Percentiles rank a stretch among this genome's conserved stretches.
phyloP scores from a whole-genome alignment of 2,329 filamentous ascomycete genomes.

The Domatiomyces catenatus region DNA sequence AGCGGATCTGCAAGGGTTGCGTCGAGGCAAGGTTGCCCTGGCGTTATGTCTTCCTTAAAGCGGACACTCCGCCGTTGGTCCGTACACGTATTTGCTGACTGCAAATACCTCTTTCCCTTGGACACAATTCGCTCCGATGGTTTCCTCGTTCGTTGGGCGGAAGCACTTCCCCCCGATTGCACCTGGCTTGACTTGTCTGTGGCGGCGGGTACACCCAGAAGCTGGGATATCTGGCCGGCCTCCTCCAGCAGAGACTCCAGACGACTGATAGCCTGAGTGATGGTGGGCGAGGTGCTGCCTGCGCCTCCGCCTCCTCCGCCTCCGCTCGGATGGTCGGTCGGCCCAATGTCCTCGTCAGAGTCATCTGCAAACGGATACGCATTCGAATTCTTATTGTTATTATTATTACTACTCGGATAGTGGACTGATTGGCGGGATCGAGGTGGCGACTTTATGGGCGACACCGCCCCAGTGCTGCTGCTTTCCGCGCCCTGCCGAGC shows the following conservation, averaged over 20 bases:
- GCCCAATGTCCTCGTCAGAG: not conserved
- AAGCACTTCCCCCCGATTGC: not conserved
- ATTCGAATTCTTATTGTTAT: too few species aligned
- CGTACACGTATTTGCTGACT: not conserved
- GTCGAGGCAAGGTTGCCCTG: not conserved
- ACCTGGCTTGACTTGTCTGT: not conserved
- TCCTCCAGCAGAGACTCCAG: slow-evolving; percentile 24
- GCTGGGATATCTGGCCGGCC: slow-evolving; percentile 23
- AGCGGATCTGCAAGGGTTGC: not conserved
- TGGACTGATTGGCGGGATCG: not conserved
- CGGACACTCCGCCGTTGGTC: not conserved
- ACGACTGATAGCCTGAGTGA: slow-evolving; percentile 23
- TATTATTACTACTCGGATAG: not conserved
- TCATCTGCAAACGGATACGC: not conserved
- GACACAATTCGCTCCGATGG: not conserved
- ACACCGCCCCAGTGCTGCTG: not conserved
- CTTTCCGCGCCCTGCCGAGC: not conserved
- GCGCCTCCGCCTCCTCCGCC: too few species aligned
- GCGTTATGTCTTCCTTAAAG: not conserved
- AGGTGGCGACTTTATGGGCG: not conserved
- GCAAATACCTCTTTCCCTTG: not conserved
- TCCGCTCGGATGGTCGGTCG: not conserved
- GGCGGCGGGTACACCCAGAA: slow-evolving; percentile 1
- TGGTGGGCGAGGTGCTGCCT: slow-evolving; percentile 12
- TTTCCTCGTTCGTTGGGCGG: not conserved